A percentile compares a stretch with the other conserved stretches of the same genome.
These are phyloP conservation scores for Debaryomyces coudertii DNA, from an alignment of 1,139 yeast species.

Conservation along the genomic window DNA sequence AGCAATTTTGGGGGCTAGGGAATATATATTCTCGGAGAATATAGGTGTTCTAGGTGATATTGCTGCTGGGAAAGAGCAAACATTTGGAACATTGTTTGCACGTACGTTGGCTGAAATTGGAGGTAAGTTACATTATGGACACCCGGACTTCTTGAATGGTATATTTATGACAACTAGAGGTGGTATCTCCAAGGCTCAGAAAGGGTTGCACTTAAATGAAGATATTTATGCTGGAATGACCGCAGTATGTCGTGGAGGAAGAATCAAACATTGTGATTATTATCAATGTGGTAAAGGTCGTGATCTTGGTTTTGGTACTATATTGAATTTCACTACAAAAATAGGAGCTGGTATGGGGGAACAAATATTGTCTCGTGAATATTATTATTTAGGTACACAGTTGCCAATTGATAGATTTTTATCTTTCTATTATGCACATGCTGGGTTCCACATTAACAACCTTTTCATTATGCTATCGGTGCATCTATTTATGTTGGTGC, in stretches of 20 bases:
- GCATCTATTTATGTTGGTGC: constrained; percentile 48
- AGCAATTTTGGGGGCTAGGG: constrained; percentile 58
- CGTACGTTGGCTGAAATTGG: constrained; percentile 59
- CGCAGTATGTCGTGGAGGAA: constrained; percentile 53
- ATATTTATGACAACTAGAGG: constrained; percentile 59
- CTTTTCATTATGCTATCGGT: constrained; percentile 53
- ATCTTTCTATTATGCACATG: constrained; percentile 59
- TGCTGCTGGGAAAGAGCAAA: constrained; percentile 62
- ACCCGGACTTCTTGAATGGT: constrained; percentile 55
- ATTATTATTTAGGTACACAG: constrained; percentile 51
- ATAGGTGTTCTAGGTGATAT: constrained; percentile 58
- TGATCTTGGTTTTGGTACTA: constrained; percentile 58
- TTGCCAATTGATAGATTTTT: constrained; percentile 54
- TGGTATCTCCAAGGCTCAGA: constrained; percentile 59
- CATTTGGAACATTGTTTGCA: constrained; percentile 59
- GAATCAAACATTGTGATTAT: constrained; percentile 59
- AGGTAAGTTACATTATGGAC: constrained; percentile 59
- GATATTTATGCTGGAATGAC: constrained; percentile 63
- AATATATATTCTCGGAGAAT: constrained; percentile 57
- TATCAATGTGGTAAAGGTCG: constrained; percentile 62
- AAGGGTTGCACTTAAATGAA: constrained; percentile 57
- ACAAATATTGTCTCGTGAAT: constrained; percentile 57
- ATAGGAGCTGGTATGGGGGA: constrained; percentile 66
- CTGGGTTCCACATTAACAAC: constrained; percentile 59
- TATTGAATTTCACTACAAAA: constrained; percentile 55